phyloP scores from a whole-genome alignment of 345 rosid species.

The Euphorbia peplus region DNA sequence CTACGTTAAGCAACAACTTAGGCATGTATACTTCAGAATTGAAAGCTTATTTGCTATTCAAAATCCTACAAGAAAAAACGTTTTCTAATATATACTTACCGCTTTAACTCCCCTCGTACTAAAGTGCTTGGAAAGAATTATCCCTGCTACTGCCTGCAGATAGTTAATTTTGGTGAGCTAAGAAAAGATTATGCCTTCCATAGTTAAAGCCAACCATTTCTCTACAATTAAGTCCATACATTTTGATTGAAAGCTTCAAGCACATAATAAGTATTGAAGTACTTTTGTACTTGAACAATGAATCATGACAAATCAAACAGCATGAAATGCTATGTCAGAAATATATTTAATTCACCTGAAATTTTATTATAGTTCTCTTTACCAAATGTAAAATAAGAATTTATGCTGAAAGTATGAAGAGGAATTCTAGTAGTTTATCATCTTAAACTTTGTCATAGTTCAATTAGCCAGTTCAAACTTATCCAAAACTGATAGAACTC shows the following conservation, averaged over 20 bases:
- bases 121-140: conserved; percentile 72
- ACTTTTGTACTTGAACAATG: neutral
- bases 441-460: neutral
- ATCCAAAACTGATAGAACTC: neutral
- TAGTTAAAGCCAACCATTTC: neutral
- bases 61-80: neutral
- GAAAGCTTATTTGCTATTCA: neutral
- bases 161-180: conserved; percentile 1
- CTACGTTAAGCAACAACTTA: neutral
- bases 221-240: neutral
- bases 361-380: neutral
- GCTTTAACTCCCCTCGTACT: conserved; percentile 58
- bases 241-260: neutral
- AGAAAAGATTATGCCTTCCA: conserved; percentile 4
- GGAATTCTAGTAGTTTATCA: neutral
- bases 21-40: neutral
- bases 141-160: conserved; percentile 75
- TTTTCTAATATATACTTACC: conserved; percentile 44
- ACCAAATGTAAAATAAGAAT: neutral
- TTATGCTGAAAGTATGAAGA: neutral
- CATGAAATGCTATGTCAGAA: neutral
- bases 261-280: neutral
- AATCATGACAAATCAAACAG: neutral
- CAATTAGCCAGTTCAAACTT: neutral
- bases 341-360: neutral